These are phyloP conservation scores for Colletotrichum navitas DNA, from an alignment of 2,329 filamentous ascomycete genomes.

Conservation along the genomic window DNA sequence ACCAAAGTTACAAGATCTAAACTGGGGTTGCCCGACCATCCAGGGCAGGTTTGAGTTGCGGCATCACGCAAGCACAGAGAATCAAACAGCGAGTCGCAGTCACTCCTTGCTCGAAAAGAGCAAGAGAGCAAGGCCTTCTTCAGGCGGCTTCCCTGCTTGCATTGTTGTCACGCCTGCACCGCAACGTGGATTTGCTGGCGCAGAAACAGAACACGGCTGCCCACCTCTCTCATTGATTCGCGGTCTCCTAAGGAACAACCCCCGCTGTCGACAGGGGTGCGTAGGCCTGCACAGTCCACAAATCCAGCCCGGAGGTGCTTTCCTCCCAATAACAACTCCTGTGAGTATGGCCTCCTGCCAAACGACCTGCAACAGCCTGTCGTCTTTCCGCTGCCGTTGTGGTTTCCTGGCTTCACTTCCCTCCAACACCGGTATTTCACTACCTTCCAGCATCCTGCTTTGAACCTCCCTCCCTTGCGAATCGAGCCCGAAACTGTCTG, in stretches of 20 bases:
- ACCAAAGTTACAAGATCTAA: constrained; percentile 20
- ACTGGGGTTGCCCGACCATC: constrained; percentile 25
- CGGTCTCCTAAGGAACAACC: constrained; percentile 43
- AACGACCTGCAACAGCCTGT: constrained; percentile 29
- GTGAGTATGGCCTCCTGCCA: constrained; percentile 41
- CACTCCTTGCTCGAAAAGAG: constrained; percentile 9
- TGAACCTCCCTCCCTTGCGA: constrained; percentile 8
- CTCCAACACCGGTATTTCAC: constrained; percentile 7
- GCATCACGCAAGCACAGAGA: constrained; percentile 29
- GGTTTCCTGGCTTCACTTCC: constrained; percentile 12
- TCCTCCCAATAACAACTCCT: constrained; percentile 43
- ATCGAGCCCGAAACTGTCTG: constrained; percentile 22
- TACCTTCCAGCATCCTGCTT: constrained; percentile 11
- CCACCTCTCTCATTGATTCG: constrained; percentile 40
- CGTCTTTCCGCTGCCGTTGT: constrained; percentile 27
- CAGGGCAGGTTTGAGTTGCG: constrained; percentile 18
- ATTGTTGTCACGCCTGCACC: constrained; percentile 20
- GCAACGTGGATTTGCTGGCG: constrained; percentile 29
- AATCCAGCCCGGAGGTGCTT: constrained; percentile 35
- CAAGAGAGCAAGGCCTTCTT: constrained; percentile 22
- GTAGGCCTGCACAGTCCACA: constrained; percentile 40
- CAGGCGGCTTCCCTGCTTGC: constrained; percentile 40
- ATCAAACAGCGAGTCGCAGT: constrained; percentile 21
- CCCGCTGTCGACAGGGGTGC: constrained; percentile 40
- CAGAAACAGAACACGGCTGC: constrained; percentile 31